A percentile compares a stretch with the other conserved stretches of the same genome.
Evolutionary conservation across 2,329 filamentous ascomycete genomes (phyloP).

Genomic region (Colletotrichum sidae): DNA sequence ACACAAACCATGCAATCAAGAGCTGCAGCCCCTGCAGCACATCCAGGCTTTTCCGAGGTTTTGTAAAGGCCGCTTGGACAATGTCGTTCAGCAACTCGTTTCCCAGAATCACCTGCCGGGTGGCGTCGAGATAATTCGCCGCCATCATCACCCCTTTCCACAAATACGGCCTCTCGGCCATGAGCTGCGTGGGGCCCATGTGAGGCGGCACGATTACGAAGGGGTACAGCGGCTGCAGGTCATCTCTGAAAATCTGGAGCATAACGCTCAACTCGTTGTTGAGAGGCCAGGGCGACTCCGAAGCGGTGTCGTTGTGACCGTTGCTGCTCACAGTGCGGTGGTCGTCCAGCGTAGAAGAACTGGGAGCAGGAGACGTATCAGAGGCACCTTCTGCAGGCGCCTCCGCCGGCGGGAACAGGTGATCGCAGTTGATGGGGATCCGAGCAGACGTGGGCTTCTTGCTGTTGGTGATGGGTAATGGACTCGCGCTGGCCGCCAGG

Average conservation of each 20-base stretch:
- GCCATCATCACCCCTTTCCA: slow-evolving; percentile 64
- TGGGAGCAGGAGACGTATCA: slow-evolving; percentile 31
- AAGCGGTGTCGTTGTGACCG: slow-evolving; percentile 17
- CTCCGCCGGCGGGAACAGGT: slow-evolving; percentile 49
- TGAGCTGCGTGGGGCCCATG: slow-evolving; percentile 51
- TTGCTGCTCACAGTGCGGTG: slow-evolving; percentile 32
- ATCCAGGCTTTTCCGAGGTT: slow-evolving; percentile 58
- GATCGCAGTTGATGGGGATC: slow-evolving; percentile 44
- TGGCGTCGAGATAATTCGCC: slow-evolving; percentile 54
- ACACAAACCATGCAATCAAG: slow-evolving; percentile 57
- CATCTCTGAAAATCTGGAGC: slow-evolving; percentile 49
- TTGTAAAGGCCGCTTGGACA: slow-evolving; percentile 51
- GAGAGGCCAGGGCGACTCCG: slow-evolving; percentile 54
- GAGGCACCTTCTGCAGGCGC: slow-evolving; percentile 1
- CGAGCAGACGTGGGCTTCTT: slow-evolving; percentile 22
- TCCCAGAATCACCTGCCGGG: slow-evolving; percentile 57
- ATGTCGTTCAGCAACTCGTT: slow-evolving; percentile 58
- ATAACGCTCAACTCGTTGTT: slow-evolving; percentile 54
- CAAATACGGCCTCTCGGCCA: slow-evolving; percentile 54
- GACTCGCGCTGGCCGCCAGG: slow-evolving; percentile 18
- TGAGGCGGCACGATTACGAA: slow-evolving; percentile 56
- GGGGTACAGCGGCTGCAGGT: slow-evolving; percentile 54
- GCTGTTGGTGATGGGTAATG: slow-evolving; percentile 22
- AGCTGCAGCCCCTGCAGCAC: slow-evolving; percentile 60
- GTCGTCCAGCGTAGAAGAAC: slow-evolving; percentile 40